These are phyloP conservation scores for Seminavis robusta DNA, from an alignment of 108 stramenopile genomes.

Conservation along the genomic window DNA sequence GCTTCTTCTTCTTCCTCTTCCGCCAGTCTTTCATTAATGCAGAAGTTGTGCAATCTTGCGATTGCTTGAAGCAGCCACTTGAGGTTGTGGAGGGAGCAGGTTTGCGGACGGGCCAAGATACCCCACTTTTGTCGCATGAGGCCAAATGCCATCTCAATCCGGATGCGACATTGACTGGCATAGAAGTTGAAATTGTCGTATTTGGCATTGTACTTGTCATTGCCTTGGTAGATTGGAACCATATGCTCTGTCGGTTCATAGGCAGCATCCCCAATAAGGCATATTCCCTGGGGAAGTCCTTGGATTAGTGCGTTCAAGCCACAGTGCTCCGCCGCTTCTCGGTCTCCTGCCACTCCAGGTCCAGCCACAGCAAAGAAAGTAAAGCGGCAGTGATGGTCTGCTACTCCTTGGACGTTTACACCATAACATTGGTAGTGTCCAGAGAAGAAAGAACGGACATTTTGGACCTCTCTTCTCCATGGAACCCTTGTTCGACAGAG, in stretches of 20 bases:
- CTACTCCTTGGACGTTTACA: conserved; percentile 13
- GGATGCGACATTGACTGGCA: conserved; percentile 22
- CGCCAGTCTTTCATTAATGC: no score
- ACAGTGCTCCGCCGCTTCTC: background rate
- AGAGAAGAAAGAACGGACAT: background rate
- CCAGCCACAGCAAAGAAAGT: conserved; percentile 3
- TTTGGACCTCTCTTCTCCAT: background rate
- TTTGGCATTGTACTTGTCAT: background rate
- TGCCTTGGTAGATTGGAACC: conserved; percentile 11
- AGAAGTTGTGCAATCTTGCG: no score
- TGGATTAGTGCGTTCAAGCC: conserved; percentile 6
- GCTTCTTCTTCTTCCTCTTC: no score
- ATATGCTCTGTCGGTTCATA: conserved; percentile 9
- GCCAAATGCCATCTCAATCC: conserved; percentile 43
- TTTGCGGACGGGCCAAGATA: conserved; percentile 8
- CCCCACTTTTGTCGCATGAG: conserved; percentile 13
- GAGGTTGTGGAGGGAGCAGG: no score
- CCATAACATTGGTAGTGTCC: conserved; percentile 20
- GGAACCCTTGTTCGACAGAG: conserved; percentile 8
- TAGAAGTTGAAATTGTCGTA: conserved; percentile 22
- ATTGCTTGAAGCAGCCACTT: no score
- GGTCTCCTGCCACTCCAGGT: conserved; percentile 13
- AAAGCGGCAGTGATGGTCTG: conserved; percentile 11
- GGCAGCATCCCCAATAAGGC: conserved; percentile 16
- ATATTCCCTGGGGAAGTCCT: conserved; percentile 6